Percentiles rank a stretch among this genome's conserved stretches.
Evolutionary conservation across 345 rosid genomes (phyloP).

Genomic region (Ricinus communis): DNA sequence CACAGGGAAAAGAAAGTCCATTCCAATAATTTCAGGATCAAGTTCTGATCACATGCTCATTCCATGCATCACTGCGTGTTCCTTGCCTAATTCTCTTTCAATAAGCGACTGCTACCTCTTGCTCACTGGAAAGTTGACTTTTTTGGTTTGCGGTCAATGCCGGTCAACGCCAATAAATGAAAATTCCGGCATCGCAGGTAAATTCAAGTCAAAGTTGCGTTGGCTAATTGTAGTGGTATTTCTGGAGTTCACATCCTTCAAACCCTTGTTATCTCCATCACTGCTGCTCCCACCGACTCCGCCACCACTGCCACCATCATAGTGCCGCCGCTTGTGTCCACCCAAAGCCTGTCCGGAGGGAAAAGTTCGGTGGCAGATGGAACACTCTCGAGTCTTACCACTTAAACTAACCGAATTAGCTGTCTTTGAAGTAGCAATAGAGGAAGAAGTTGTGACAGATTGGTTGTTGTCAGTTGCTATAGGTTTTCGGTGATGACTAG

Average conservation of each 20-base stretch:
- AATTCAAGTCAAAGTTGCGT: conserved; percentile 12
- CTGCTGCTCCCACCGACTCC: background rate
- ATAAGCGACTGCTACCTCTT: background rate
- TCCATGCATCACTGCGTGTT: too few relatives aligned
- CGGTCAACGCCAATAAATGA: background rate
- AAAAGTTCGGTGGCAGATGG: conserved; percentile 17
- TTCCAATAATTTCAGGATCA: too few relatives aligned
- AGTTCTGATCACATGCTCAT: too few relatives aligned
- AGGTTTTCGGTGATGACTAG: conserved; percentile 14
- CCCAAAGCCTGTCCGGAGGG: conserved; percentile 21
- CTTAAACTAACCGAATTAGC: background rate
- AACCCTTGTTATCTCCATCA: background rate
- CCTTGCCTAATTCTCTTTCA: too few relatives aligned
- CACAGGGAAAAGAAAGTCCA: too few relatives aligned
- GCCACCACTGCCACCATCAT: background rate
- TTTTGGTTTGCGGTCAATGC: background rate
- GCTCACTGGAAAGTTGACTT: background rate
- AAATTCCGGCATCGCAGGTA: conserved; percentile 10
- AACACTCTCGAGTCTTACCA: conserved; percentile 12
- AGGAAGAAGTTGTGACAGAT: background rate
- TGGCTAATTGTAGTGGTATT: background rate
- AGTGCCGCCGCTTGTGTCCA: conserved; percentile 22
- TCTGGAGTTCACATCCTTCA: background rate
- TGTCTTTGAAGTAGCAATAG: background rate
- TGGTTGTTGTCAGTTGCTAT: background rate